Evolutionary conservation across 208 protist genomes (phyloP).

Genomic region (Crithidia acanthocephali): DNA sequence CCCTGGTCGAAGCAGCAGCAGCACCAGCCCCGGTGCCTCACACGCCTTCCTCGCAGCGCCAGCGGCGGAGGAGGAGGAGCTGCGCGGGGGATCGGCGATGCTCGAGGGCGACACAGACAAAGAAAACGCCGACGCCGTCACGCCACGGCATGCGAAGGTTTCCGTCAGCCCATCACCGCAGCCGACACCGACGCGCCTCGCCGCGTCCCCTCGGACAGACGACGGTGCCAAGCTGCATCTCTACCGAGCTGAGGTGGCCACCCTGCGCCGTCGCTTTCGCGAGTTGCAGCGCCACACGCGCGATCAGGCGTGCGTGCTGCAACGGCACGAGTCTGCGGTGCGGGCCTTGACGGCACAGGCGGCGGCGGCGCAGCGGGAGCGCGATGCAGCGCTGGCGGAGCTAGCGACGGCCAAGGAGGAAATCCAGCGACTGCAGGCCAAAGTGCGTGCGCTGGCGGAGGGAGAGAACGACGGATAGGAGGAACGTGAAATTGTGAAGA

Average conservation of each 20-base stretch:
- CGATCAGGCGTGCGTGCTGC: slow-evolving; percentile 23
- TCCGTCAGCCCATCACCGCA: background rate
- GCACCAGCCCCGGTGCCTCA: too few relatives aligned
- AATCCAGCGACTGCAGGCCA: slow-evolving; percentile 17
- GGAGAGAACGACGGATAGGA: background rate
- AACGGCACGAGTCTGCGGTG: slow-evolving; percentile 14
- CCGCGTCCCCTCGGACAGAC: background rate
- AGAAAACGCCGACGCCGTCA: background rate
- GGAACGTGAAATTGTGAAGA: background rate
- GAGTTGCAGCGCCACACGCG: slow-evolving; percentile 25
- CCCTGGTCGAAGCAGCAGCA: background rate
- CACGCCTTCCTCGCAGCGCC: too few relatives aligned
- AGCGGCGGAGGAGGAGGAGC: background rate
- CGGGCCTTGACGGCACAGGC: slow-evolving; percentile 3
- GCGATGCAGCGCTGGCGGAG: slow-evolving; percentile 3
- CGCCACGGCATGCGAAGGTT: background rate
- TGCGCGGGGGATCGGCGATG: too few relatives aligned
- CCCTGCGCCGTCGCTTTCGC: slow-evolving; percentile 17
- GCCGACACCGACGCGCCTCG: background rate
- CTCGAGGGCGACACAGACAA: too few relatives aligned
- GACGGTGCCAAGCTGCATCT: slow-evolving; percentile 16
- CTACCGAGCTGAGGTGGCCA: slow-evolving; percentile 14
- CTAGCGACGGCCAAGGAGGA: slow-evolving; percentile 4
- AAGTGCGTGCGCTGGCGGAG: slow-evolving; percentile 1
- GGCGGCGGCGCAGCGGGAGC: background rate